Base-by-base conservation (phyloP, 495 filamentous ascomycete species). In the Chaetomium fimeti region DNA sequence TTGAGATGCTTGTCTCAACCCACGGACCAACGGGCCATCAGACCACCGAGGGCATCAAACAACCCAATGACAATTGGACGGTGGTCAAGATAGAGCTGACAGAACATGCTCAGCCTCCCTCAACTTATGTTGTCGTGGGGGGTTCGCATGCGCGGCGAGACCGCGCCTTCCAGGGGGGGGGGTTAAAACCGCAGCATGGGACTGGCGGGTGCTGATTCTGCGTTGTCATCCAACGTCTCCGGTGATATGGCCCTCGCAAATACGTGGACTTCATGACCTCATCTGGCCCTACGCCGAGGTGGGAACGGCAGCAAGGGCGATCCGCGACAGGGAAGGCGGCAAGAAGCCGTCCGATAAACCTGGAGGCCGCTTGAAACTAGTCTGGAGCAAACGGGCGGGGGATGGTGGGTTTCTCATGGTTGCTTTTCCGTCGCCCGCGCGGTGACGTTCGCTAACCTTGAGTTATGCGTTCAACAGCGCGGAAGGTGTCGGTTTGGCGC, bases 101-200 rank as follows among this genome's bases (percentile, higher is more conserved):
- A 0, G 32, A 9, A 24, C 28, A 56, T n/a, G 16, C 53, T 36
- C 53, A 55, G 53, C 53, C 28, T 55, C 53, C 53, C 28, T 55
- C 27, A 58, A 27, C 55, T 52, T 9, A 40, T 43, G 55, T 13
- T 13, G 38, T 24, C 36, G 22, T 27, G 16, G 12, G 15, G 27
- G 36, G 15, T 32, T 24, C 55, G 38, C 38, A 45, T 58, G 38
- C 9, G 54, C 16, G 55, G 55, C 27, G 55, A 45, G 55, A 58
- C 32, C 24, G n/a, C 5, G n/a, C 5, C 28, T 9, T 36, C 28
- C 16, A 32, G 52, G 25, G 16, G 27, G 28, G 9, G 8, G 28
- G 9, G 8, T 1, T 6, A 20, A 32, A 27, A 18, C 29, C 8
- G 13, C n/a, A 20, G 29, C 18, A 11, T 36, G 8, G 32, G 32